Conservation (phyloP, 2,329 filamentous ascomycete genomes). For the Phyllosticta citribraziliensis region DNA sequence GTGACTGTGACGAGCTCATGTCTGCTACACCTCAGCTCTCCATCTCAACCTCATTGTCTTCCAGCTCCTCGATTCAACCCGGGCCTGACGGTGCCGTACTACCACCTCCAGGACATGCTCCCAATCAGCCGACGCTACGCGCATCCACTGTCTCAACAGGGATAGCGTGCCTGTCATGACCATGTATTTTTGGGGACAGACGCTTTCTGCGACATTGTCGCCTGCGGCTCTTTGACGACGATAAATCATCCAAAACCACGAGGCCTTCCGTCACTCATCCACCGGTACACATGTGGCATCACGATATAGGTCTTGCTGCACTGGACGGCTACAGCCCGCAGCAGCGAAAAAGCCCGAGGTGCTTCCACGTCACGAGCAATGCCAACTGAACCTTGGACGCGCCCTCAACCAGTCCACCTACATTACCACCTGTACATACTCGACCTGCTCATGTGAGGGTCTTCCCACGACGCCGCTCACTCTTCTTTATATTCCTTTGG, state of each 20-base stretch:
- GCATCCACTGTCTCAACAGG: background rate
- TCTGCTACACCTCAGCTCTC: no score
- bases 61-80: background rate
- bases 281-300: background rate
- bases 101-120: background rate
- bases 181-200: background rate
- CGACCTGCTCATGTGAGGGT: background rate
- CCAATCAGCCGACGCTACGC: conserved; percentile 3
- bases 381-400: no score
- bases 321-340: background rate
- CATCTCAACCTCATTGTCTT: no score
- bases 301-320: background rate
- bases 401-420: no score
- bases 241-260: background rate
- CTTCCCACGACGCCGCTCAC: background rate
- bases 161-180: background rate
- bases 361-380: background rate
- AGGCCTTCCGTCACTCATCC: background rate
- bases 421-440: background rate
- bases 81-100: background rate
- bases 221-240: background rate
- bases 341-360: background rate
- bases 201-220: no score
- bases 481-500: background rate
- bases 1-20: no score